A percentile compares a stretch with the other conserved stretches of the same genome.
Evolutionary conservation across 2,329 filamentous ascomycete species (phyloP).

Genomic region (Ceratocystis cacaofunesta): DNA sequence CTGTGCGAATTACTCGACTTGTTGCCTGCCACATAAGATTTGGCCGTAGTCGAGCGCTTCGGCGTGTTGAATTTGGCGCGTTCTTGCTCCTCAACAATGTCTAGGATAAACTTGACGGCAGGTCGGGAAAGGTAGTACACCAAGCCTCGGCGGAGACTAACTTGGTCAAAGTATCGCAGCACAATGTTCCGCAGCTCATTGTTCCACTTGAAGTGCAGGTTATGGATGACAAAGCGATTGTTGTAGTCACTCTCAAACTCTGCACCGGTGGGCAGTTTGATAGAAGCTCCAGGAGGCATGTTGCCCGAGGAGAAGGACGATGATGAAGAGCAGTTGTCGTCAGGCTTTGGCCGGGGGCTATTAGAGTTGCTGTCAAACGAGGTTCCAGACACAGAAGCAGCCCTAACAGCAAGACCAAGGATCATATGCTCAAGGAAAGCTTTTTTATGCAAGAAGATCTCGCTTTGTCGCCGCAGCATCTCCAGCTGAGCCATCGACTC

Average conservation of each 20-base stretch:
- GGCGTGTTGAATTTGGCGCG: constrained; percentile 41
- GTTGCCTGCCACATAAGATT: constrained; percentile 13
- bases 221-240: constrained; percentile 96
- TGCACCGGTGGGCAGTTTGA: constrained; percentile 54
- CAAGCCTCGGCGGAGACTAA: constrained; percentile 87
- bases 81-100: constrained; percentile 88
- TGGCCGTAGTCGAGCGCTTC: constrained; percentile 11
- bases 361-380: constrained; percentile 7
- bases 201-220: constrained; percentile 96
- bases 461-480: constrained; percentile 39
- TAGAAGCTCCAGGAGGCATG: constrained; percentile 39
- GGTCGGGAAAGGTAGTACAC: constrained; percentile 94
- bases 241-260: constrained; percentile 92
- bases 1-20: constrained; percentile 1
- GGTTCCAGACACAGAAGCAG: constrained; percentile 6
- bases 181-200: constrained; percentile 93
- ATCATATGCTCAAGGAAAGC: constrained; percentile 45
- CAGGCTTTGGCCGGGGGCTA: neutral
- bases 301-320: constrained; percentile 26
- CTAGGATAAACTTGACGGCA: constrained; percentile 93
- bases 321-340: constrained; percentile 24
- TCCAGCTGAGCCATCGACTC: constrained; percentile 45
- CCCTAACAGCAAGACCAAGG: constrained; percentile 9
- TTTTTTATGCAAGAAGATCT: constrained; percentile 42
- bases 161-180: constrained; percentile 91